These are phyloP conservation scores for Trypanosoma rangeli DNA, from an alignment of 208 protist genomes.

Conservation along the genomic window DNA sequence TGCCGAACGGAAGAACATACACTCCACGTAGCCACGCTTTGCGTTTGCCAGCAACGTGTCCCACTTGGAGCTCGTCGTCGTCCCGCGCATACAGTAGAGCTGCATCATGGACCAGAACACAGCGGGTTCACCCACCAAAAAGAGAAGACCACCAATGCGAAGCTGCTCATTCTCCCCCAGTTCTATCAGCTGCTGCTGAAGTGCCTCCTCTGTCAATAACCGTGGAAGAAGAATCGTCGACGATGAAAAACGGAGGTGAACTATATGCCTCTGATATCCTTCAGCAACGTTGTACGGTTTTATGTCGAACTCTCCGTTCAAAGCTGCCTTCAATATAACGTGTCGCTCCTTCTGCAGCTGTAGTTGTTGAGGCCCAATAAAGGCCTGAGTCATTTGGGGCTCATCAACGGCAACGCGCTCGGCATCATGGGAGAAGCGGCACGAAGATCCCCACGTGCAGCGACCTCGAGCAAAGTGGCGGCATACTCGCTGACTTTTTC, in stretches of 20 bases:
- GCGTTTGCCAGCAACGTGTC: constrained; percentile 34
- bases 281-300: constrained; percentile 24
- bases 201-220: constrained; percentile 22
- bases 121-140: constrained; percentile 30
- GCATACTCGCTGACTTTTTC: constrained; percentile 37
- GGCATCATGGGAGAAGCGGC: constrained; percentile 42
- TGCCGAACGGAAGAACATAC: constrained; percentile 35
- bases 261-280: constrained; percentile 18
- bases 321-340: constrained; percentile 32
- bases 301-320: constrained; percentile 37
- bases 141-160: constrained; percentile 35
- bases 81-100: constrained; percentile 25
- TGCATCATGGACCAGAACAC: constrained; percentile 50
- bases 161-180: constrained; percentile 33
- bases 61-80: constrained; percentile 35
- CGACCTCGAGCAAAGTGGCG: constrained; percentile 45
- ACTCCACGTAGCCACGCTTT: constrained; percentile 35
- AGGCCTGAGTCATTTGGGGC: constrained; percentile 8
- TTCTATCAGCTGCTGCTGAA: constrained; percentile 29
- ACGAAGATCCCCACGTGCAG: constrained; percentile 44
- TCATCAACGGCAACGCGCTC: constrained; percentile 23
- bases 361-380: constrained; percentile 30
- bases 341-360: constrained; percentile 34
- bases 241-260: constrained; percentile 23
- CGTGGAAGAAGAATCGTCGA: constrained; percentile 24